These are phyloP conservation scores for Aspergillus nomiae DNA, from an alignment of 2,329 filamentous ascomycete genomes.

Conservation along the genomic window DNA sequence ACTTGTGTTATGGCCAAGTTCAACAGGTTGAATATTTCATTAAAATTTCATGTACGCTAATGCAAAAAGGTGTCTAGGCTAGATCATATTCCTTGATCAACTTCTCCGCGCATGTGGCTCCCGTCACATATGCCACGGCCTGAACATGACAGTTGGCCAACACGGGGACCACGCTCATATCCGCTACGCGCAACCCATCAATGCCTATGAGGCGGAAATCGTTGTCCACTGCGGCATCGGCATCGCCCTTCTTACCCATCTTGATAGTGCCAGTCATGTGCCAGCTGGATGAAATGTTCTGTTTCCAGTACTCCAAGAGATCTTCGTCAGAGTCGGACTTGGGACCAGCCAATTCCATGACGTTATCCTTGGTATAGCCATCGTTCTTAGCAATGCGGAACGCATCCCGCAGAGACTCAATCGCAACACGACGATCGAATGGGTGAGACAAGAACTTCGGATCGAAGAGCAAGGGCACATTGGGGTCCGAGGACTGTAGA, in stretches of 20 bases:
- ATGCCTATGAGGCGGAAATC: slow-evolving; percentile 42
- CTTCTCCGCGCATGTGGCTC: slow-evolving; percentile 55
- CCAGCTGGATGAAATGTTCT: slow-evolving; percentile 52
- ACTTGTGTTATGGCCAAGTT: neutral
- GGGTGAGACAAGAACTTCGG: slow-evolving; percentile 56
- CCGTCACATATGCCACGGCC: slow-evolving; percentile 57
- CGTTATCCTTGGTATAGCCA: slow-evolving; percentile 48
- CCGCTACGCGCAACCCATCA: slow-evolving; percentile 42
- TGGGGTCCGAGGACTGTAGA: slow-evolving; percentile 56
- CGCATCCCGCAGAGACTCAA: slow-evolving; percentile 52
- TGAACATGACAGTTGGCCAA: slow-evolving; percentile 54
- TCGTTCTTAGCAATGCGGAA: slow-evolving; percentile 47
- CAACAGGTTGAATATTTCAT: neutral
- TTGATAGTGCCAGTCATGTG: slow-evolving; percentile 60
- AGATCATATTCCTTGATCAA: slow-evolving; percentile 50
- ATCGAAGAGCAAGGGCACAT: slow-evolving; percentile 55
- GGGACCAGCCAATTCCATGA: slow-evolving; percentile 37
- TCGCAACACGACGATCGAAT: slow-evolving; percentile 56
- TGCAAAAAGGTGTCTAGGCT: neutral
- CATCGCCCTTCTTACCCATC: slow-evolving; percentile 55
- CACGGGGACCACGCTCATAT: slow-evolving; percentile 48
- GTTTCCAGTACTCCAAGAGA: slow-evolving; percentile 50
- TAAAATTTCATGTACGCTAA: neutral
- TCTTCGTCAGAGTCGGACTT: slow-evolving; percentile 43
- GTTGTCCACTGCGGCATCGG: slow-evolving; percentile 52